Percentiles rank a stretch among this genome's conserved stretches.
Evolutionary conservation across 305 asterid species (phyloP).

Genomic region (Solanum hybrid): DNA sequence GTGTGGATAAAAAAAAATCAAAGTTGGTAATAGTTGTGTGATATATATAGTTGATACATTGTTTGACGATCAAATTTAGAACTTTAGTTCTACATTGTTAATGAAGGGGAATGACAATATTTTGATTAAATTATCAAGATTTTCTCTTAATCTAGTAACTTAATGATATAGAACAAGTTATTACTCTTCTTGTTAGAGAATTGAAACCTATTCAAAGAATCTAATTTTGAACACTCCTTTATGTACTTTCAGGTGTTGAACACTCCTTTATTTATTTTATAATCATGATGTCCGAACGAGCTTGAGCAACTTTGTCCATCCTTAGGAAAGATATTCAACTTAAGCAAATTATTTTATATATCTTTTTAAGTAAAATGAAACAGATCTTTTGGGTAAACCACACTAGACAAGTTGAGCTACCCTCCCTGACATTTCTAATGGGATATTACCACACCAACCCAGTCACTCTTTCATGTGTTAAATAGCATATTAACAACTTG

Average conservation of each 20-base stretch:
- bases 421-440: too few relatives aligned
- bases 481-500: too few relatives aligned
- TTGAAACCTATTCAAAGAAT: too few relatives aligned
- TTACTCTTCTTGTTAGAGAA: not conserved
- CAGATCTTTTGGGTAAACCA: not conserved
- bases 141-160: not conserved
- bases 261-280: too few relatives aligned
- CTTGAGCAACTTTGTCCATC: too few relatives aligned
- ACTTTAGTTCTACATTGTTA: not conserved
- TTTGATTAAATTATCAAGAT: not conserved
- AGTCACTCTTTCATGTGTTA: too few relatives aligned
- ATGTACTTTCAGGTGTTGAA: too few relatives aligned
- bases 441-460: too few relatives aligned
- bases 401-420: not conserved
- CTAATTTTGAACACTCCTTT: too few relatives aligned
- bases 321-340: not conserved
- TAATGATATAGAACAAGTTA: not conserved
- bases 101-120: not conserved
- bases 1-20: not conserved
- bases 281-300: too few relatives aligned
- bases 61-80: not conserved
- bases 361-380: too few relatives aligned
- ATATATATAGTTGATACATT: not conserved
- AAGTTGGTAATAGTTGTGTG: not conserved
- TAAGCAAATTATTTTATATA: too few relatives aligned